phyloP scores from a whole-genome alignment of 1,284 basidiomycete genomes.

The Tilletia walkeri region DNA sequence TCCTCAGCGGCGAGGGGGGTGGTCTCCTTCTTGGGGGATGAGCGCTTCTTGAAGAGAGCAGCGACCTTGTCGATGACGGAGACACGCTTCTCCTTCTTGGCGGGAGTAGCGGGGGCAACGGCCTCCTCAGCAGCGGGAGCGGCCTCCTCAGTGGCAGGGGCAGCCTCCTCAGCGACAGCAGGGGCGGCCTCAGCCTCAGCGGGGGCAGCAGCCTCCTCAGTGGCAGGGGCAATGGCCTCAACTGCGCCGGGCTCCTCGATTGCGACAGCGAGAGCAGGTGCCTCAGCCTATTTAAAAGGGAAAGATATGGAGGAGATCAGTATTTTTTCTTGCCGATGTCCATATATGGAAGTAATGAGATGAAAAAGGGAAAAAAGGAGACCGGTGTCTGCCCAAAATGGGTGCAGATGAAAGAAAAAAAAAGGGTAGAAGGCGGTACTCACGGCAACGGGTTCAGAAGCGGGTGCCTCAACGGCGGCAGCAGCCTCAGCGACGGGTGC shows the following conservation, averaged over 20 bases:
- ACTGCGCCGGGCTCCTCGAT: neutral
- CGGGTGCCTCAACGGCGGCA: conserved; percentile 3
- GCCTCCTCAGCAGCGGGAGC: neutral
- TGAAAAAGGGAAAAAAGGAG: no score
- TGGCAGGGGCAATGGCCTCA: neutral
- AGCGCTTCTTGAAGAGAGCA: conserved; percentile 10
- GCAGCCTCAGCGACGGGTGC: neutral
- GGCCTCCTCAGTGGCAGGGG: neutral
- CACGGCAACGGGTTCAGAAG: conserved; percentile 1
- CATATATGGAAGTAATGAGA: no score
- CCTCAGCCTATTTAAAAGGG: no score
- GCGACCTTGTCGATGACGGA: conserved; percentile 1
- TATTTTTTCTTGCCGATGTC: no score
- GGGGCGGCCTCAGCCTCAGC: neutral
- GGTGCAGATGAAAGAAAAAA: neutral
- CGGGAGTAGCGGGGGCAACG: neutral
- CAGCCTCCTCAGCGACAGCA: neutral
- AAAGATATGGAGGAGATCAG: no score
- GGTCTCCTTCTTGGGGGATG: conserved; percentile 5
- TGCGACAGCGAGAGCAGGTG: no score
- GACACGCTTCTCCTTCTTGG: conserved; percentile 15
- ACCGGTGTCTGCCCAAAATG: neutral
- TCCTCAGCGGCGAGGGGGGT: neutral
- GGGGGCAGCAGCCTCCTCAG: conserved; percentile 12
- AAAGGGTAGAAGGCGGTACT: neutral